Conservation (phyloP, 2,329 filamentous ascomycete species). For the Penicillium sp. region DNA sequence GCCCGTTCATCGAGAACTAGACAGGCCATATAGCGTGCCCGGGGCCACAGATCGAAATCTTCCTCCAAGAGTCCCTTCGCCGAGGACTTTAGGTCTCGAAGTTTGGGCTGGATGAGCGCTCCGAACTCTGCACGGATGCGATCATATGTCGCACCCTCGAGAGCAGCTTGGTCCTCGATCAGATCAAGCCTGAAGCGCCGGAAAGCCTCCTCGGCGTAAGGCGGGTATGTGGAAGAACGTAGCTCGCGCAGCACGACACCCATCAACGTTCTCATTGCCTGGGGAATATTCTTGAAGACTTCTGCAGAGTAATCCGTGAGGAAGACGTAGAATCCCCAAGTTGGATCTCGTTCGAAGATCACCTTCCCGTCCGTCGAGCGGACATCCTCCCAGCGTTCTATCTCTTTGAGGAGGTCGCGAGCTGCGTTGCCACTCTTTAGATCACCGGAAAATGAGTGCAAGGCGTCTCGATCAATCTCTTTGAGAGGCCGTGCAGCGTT, state of each 20-base stretch:
- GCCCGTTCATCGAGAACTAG: neutral
- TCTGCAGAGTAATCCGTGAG: neutral
- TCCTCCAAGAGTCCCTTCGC: neutral
- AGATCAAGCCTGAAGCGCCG: conserved; percentile 7
- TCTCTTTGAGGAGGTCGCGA: neutral
- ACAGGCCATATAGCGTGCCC: neutral
- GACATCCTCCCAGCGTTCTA: neutral
- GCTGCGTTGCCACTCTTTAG: neutral
- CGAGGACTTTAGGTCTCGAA: neutral
- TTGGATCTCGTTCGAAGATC: neutral
- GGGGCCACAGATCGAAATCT: neutral
- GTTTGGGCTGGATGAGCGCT: neutral
- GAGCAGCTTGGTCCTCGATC: neutral
- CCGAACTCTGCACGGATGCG: neutral
- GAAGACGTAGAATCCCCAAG: neutral
- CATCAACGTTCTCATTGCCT: neutral
- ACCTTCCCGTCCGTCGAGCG: neutral
- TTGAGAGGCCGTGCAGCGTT: neutral
- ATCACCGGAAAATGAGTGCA: neutral
- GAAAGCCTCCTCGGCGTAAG: neutral
- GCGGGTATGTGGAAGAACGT: neutral
- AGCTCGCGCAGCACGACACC: neutral
- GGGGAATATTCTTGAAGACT: neutral
- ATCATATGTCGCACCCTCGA: neutral
- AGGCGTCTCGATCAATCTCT: neutral